Conservation (phyloP, 2,329 filamentous ascomycete genomes). For the Xylaria sp. region DNA sequence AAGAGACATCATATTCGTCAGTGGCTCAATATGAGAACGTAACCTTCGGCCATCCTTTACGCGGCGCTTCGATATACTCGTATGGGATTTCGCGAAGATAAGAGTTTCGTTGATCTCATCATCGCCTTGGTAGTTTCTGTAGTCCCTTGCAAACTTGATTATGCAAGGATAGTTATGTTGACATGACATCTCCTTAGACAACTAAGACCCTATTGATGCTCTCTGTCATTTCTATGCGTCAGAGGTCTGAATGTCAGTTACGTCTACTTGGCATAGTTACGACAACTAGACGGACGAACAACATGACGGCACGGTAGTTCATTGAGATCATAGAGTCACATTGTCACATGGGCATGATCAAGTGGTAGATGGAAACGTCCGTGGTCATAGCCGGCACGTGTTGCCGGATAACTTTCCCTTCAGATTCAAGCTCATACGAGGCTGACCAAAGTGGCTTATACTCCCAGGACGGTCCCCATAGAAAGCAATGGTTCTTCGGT, state of each 20-base stretch:
- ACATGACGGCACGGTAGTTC: neutral
- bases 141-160: neutral
- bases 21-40: neutral
- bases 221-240: neutral
- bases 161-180: neutral
- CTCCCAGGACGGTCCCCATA: no score
- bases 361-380: neutral
- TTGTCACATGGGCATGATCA: neutral
- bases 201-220: neutral
- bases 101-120: neutral
- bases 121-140: neutral
- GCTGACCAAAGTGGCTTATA: neutral
- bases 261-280: neutral
- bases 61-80: neutral
- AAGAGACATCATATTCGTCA: neutral
- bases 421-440: neutral
- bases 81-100: neutral
- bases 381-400: neutral
- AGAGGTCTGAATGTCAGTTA: neutral
- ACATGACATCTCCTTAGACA: neutral
- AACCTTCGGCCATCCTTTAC: neutral
- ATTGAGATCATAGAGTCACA: neutral
- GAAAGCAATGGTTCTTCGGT: no score
- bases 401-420: neutral
- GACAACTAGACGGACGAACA: neutral